These are phyloP conservation scores for Ramaria sp. DNA, from an alignment of 768 basidiomycete genomes.

Conservation along the genomic window DNA sequence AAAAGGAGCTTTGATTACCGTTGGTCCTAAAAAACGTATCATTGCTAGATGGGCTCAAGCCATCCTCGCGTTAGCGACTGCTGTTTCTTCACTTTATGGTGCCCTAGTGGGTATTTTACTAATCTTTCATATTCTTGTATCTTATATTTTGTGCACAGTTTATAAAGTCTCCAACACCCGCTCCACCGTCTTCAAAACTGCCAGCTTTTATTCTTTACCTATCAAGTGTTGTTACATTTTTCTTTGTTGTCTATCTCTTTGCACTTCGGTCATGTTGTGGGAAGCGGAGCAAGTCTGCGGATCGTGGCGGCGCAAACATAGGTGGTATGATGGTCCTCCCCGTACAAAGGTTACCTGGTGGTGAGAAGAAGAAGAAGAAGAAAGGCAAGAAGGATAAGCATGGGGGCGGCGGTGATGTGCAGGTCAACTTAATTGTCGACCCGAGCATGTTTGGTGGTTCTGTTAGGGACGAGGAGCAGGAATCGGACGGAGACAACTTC, in stretches of 20 bases:
- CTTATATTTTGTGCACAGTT: slow-evolving; percentile 22
- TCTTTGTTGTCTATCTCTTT: slow-evolving; percentile 44
- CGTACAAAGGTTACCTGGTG: slow-evolving; percentile 38
- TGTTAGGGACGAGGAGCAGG: slow-evolving; percentile 28
- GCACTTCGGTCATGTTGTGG: slow-evolving; percentile 46
- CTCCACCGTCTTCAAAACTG: slow-evolving; percentile 45
- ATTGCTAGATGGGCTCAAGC: slow-evolving; percentile 37
- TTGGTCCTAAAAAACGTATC: slow-evolving; percentile 50
- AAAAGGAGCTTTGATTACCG: slow-evolving; percentile 48
- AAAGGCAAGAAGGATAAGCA: slow-evolving; percentile 24
- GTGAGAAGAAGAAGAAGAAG: slow-evolving; percentile 28
- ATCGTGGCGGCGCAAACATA: slow-evolving; percentile 14
- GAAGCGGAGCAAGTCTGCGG: slow-evolving; percentile 22
- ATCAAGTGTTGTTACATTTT: slow-evolving; percentile 40
- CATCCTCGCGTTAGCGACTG: slow-evolving; percentile 38
- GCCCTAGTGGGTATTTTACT: slow-evolving; percentile 36
- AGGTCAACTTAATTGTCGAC: slow-evolving; percentile 66
- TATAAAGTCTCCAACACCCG: slow-evolving; percentile 39
- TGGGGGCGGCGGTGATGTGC: slow-evolving; percentile 37
- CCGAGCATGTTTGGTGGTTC: slow-evolving; percentile 41
- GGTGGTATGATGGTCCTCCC: slow-evolving; percentile 53
- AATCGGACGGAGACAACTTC: slow-evolving; percentile 22
- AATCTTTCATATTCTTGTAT: background rate
- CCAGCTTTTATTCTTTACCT: slow-evolving; percentile 49
- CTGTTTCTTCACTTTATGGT: slow-evolving; percentile 48